A percentile compares a stretch with the other conserved stretches of the same genome.
Conservation (phyloP, 805 yeast genomes). For the Wickerhamiella brachini region DNA sequence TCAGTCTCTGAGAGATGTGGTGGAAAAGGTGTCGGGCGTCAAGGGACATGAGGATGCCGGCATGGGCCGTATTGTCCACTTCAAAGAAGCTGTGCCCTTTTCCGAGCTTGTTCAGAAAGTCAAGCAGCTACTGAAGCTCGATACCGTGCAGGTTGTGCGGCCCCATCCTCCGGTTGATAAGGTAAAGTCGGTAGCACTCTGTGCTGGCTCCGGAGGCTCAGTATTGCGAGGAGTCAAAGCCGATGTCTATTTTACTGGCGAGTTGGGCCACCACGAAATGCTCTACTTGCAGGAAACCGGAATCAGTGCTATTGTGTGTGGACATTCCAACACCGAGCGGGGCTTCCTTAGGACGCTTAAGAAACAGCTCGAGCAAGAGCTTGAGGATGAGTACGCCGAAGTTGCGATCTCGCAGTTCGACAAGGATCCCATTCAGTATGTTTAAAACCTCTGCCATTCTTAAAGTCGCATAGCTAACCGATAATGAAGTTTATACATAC, state of each 20-base stretch:
- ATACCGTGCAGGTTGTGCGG: slow-evolving; percentile 45
- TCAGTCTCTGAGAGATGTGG: slow-evolving; percentile 18
- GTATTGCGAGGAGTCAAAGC: slow-evolving; percentile 44
- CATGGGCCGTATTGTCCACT: slow-evolving; percentile 59
- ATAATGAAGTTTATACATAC: background rate
- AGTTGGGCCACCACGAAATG: slow-evolving; percentile 86
- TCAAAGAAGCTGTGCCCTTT: slow-evolving; percentile 33
- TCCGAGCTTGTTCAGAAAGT: slow-evolving; percentile 34
- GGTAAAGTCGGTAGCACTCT: slow-evolving; percentile 49
- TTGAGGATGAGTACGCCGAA: slow-evolving; percentile 23
- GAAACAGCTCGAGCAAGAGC: slow-evolving; percentile 34
- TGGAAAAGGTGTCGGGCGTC: slow-evolving; percentile 32
- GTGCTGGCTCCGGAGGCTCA: slow-evolving; percentile 91
- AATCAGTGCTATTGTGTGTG: slow-evolving; percentile 57
- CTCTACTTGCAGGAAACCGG: slow-evolving; percentile 59
- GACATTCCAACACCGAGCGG: slow-evolving; percentile 88
- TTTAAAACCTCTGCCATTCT: no score
- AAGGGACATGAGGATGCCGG: slow-evolving; percentile 45
- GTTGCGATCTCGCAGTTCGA: slow-evolving; percentile 44
- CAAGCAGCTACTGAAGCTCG: slow-evolving; percentile 40
- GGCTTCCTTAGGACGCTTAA: slow-evolving; percentile 53
- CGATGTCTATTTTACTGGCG: slow-evolving; percentile 82
- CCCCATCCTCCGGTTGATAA: slow-evolving; percentile 13
- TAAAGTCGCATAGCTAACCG: background rate
- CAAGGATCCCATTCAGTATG: slow-evolving; percentile 43